Base-by-base conservation (phyloP, 192 early-diverging fungal species). In the Backusella circina region DNA sequence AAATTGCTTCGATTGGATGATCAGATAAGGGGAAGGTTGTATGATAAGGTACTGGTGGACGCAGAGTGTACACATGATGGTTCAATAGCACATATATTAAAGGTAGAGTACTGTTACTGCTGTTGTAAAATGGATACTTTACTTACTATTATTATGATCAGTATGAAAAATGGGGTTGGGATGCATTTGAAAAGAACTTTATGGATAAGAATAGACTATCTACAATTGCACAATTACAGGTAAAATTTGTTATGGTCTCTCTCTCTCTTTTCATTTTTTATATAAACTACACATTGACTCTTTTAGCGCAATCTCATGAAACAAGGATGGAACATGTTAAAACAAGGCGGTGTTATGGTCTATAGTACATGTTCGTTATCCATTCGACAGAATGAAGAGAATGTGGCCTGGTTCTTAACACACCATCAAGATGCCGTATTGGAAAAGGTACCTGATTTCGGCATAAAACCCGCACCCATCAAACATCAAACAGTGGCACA, bases 41-140 rank as follows among this genome's bases (percentile, higher is more conserved):
- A 87, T 38, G 88, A 87, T 78, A 88, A 88, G 71, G 85, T 90
- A n/a, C 77, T 90, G 54, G 87, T 90, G 1, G 89, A 90, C 79
- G 89, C 89, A 12, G 89, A 90, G 77, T 90, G 89, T 79, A 98
- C 97, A 6, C 96, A 98, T 79, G 97, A 99, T 80, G 97, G 96
- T 23, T 97, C 95, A 0, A 87, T 93, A 32, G 84, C 79, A 4
- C 94, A 95, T 83, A 85, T 95, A 44, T 79, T 87, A 2, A 95
- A 91, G 82, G 85, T 81, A n/a, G 80, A 61, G 54, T 3, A 44
- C 0, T 44, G 2, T 44, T 44, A 44, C 15, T 44, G 1, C 23
- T 23, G 47, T 41, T 38, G 37, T 37, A 8, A n/a, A 38, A 10
- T 7, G 7, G 37, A 38, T 38, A 0, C 7, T 38, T 38, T 9